phyloP scores from a whole-genome alignment of 2,329 filamentous ascomycete species.

The Saccharata proteae region DNA sequence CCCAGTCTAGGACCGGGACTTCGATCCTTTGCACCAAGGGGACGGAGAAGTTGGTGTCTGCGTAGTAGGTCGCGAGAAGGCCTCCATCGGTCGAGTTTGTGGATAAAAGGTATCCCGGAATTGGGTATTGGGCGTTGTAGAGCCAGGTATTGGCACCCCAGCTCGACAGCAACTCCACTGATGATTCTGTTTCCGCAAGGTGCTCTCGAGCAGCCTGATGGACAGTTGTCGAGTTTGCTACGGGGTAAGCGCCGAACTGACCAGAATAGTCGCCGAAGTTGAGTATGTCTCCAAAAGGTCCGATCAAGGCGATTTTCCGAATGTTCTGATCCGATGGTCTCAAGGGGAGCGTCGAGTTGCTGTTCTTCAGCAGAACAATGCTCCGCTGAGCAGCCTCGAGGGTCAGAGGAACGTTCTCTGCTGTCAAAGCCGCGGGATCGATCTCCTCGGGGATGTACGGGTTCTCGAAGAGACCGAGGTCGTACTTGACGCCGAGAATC shows the following conservation, averaged over 20 bases:
- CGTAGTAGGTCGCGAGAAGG: slow-evolving; percentile 30
- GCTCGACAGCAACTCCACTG: slow-evolving; percentile 25
- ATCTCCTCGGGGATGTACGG: slow-evolving; percentile 25
- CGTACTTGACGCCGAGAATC: slow-evolving; percentile 32
- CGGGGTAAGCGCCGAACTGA: slow-evolving; percentile 29
- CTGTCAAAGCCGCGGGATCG: slow-evolving; percentile 25
- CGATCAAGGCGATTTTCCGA: slow-evolving; percentile 28
- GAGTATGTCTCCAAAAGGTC: slow-evolving; percentile 29
- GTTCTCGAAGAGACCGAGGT: slow-evolving; percentile 30
- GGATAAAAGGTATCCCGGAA: slow-evolving; percentile 31
- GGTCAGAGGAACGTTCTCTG: slow-evolving; percentile 23
- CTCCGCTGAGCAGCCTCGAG: slow-evolving; percentile 33
- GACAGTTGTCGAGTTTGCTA: slow-evolving; percentile 26
- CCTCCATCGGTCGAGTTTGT: slow-evolving; percentile 25
- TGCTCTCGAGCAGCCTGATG: slow-evolving; percentile 26
- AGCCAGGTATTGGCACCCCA: slow-evolving; percentile 35
- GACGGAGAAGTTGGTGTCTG: slow-evolving; percentile 26
- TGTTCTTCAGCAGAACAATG: slow-evolving; percentile 32
- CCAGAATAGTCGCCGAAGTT: slow-evolving; percentile 36
- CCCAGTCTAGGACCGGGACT: slow-evolving; percentile 31
- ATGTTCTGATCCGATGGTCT: slow-evolving; percentile 16
- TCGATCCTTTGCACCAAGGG: slow-evolving; percentile 21
- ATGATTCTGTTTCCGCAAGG: slow-evolving; percentile 11
- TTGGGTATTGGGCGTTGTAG: slow-evolving; percentile 33
- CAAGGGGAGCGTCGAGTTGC: slow-evolving; percentile 28